Percentiles rank a stretch among this genome's conserved stretches.
Conservation (phyloP, 768 basidiomycete species). For the Lepiota subincarnata region DNA sequence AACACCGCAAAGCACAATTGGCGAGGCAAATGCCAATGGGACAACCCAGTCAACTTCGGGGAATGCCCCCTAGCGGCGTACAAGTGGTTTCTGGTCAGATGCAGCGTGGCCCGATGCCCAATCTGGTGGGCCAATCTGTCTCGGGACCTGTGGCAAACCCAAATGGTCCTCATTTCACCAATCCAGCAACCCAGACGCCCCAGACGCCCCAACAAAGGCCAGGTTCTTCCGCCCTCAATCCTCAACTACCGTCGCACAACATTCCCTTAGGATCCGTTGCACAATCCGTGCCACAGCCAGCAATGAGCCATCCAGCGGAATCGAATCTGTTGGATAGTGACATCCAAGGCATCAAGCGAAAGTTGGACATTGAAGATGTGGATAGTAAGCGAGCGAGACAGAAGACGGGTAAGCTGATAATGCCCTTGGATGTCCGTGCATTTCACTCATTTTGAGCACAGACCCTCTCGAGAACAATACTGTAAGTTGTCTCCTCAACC, state of each 20-base stretch:
- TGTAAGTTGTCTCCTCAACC: conserved; percentile 31
- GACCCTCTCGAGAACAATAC: conserved; percentile 44
- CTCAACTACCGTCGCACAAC: conserved; percentile 9
- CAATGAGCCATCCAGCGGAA: conserved; percentile 18
- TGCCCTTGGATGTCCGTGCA: not conserved
- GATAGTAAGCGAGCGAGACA: conserved; percentile 69
- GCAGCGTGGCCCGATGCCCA: conserved; percentile 20
- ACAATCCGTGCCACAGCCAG: conserved; percentile 10
- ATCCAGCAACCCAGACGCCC: conserved; percentile 6
- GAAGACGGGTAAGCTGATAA: conserved; percentile 57
- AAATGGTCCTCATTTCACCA: conserved; percentile 5
- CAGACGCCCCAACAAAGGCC: conserved; percentile 14
- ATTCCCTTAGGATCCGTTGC: conserved; percentile 4
- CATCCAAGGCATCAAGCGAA: conserved; percentile 65
- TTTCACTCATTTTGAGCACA: conserved; percentile 19
- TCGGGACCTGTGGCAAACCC: not conserved
- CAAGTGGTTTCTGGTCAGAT: conserved; percentile 15
- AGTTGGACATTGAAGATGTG: conserved; percentile 59
- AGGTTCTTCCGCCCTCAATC: conserved; percentile 5
- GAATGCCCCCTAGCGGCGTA: conserved; percentile 19
- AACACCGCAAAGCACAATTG: conserved; percentile 52
- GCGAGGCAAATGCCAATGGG: conserved; percentile 32
- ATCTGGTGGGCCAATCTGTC: conserved; percentile 11
- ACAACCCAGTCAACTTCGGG: conserved; percentile 20
- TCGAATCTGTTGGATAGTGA: conserved; percentile 54